Base-by-base conservation (phyloP, 176 grass and related monocot species). In the Aechmea fasciata region DNA sequence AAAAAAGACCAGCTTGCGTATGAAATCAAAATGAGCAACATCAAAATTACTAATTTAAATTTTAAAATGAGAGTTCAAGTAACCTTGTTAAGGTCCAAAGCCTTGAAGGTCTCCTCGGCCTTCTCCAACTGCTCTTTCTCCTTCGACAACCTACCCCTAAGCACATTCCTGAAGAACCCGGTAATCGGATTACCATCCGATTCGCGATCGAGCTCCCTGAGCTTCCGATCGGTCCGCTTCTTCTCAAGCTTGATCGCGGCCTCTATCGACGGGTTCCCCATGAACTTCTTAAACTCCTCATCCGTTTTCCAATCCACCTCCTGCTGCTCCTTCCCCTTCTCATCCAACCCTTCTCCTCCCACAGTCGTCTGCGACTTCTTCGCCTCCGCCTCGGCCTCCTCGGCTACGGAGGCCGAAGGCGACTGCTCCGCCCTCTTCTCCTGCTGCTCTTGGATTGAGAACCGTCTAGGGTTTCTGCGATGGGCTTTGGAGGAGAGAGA, bases 251-350 rank as follows among this genome's bases (percentile, higher is more conserved):
- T 89, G 77, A 97, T 85, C 65, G 94, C 89, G 1, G 94, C 89
- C 79, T 92, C 86, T 51, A 97, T 97, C 19, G 94, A 92, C 9
- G 93, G 93, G 73, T 97, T 97, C 1, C 94, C 89, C 93, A 97
- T 97, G 79, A 97, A 97, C 70, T 79, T 92, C 86, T 87, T 97
- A 82, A 97, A 97, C 77, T 97, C 94, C 76, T 92, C 94, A 64
- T 97, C 94, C 15, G 87, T 77, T 73, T 87, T 97, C 94, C 94
- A 97, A 70, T 97, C 84, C 86, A 90, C 79, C 80, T 97, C 89
- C 80, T 91, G 91, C 79, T 96, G 85, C 82, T 97, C 26, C 14
- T 91, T 73, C 66, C 77, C 75, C 28, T 69, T 71, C 69, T 50
- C 76, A 23, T 41, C 33, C 33, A 41, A 41, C 33, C 33, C 33